Evolutionary conservation across 768 basidiomycete species (phyloP).

Genomic region (Kondoa malvinella): DNA sequence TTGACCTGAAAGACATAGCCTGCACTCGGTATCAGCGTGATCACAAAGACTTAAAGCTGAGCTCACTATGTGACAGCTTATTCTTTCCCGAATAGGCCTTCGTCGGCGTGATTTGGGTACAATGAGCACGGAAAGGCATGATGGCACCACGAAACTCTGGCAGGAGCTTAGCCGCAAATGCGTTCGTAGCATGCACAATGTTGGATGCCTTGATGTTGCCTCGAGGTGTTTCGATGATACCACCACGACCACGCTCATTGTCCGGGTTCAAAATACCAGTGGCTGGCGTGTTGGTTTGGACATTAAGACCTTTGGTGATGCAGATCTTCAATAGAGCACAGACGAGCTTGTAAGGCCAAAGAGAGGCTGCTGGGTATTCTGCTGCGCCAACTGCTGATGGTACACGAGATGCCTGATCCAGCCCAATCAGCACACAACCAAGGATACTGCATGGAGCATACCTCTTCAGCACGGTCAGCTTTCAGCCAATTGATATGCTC

Average conservation of each 20-base stretch:
- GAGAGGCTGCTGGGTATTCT: background rate
- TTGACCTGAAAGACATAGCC: background rate
- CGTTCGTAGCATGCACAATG: background rate
- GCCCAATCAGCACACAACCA: background rate
- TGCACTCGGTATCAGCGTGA: background rate
- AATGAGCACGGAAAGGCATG: no score
- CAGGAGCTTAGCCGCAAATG: background rate
- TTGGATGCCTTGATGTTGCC: background rate
- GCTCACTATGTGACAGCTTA: background rate
- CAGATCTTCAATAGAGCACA: background rate
- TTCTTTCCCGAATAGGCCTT: background rate
- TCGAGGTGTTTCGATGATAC: background rate
- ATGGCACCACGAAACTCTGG: background rate
- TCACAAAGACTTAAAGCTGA: no score
- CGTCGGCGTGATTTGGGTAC: background rate
- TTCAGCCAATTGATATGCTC: background rate
- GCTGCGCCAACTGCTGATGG: background rate
- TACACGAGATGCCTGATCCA: background rate
- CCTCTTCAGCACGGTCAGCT: background rate
- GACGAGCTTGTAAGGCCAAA: background rate
- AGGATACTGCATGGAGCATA: background rate
- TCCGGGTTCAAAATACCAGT: background rate
- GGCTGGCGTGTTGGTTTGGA: background rate
- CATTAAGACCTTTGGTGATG: background rate
- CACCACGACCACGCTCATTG: background rate